Evolutionary conservation across 2,329 filamentous ascomycete species (phyloP).

Genomic region (Chaetomium olivaceum): DNA sequence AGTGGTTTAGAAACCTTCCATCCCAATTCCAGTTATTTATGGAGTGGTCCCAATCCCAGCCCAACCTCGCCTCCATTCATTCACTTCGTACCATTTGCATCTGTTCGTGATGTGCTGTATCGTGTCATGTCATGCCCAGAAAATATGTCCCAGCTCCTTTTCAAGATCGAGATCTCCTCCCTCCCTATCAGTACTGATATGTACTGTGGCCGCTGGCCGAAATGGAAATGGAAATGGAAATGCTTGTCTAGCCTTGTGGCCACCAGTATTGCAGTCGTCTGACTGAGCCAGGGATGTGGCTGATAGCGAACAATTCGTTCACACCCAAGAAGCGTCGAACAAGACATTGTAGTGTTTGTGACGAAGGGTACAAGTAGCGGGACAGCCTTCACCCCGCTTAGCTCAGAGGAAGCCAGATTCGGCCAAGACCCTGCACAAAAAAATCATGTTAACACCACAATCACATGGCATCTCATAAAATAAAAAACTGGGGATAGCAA

Average conservation of each 20-base stretch:
- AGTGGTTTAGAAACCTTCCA: background rate
- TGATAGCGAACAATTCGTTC: background rate
- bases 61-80: background rate
- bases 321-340: background rate
- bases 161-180: background rate
- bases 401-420: slow-evolving; percentile 40
- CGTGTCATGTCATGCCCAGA: background rate
- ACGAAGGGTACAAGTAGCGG: background rate
- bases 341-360: background rate
- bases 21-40: background rate
- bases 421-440: slow-evolving; percentile 36
- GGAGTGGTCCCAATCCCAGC: background rate
- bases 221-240: too few relatives aligned
- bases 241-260: background rate
- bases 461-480: background rate
- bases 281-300: background rate
- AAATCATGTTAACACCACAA: slow-evolving; percentile 19
- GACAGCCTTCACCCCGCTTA: background rate
- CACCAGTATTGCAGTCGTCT: background rate
- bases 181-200: background rate
- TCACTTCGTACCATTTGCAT: background rate
- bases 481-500: background rate
- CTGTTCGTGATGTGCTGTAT: slow-evolving; percentile 5
- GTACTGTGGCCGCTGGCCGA: background rate
- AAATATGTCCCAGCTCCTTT: background rate